These are phyloP conservation scores for Citrullus mucosospermus DNA, from an alignment of 306 rosid genomes.

Conservation along the genomic window DNA sequence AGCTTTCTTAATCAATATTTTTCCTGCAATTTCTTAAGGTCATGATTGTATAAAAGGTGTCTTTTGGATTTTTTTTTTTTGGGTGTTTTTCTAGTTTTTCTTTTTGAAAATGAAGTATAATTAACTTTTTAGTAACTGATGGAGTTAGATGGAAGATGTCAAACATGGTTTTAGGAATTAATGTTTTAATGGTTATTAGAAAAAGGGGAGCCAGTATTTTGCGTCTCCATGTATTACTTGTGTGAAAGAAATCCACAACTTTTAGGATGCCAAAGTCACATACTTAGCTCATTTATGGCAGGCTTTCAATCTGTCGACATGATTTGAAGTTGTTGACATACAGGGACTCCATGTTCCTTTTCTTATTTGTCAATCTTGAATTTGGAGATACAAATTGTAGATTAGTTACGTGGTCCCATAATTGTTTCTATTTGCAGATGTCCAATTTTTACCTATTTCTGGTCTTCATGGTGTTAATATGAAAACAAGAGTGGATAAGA, in stretches of 20 bases:
- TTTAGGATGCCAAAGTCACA: background rate
- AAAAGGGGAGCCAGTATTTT: background rate
- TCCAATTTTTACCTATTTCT: slow-evolving; percentile 77
- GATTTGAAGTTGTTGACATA: background rate
- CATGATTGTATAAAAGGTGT: background rate
- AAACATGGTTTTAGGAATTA: background rate
- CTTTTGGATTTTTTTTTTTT: background rate
- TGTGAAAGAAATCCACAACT: background rate
- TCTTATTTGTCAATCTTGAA: background rate
- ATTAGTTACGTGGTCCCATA: background rate
- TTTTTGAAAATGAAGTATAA: background rate
- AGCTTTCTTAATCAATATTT: background rate
- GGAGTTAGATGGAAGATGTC: background rate
- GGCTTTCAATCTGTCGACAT: background rate
- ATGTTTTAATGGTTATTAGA: background rate
- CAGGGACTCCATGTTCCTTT: background rate
- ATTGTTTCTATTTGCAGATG: slow-evolving; percentile 47
- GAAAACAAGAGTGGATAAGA: slow-evolving; percentile 57
- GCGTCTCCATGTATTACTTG: background rate
- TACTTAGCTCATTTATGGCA: background rate
- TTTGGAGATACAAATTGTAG: background rate
- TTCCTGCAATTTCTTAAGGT: background rate
- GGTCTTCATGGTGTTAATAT: slow-evolving; percentile 68
- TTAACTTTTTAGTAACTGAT: background rate
- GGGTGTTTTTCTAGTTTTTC: background rate